Base-by-base conservation (phyloP, 164 flowering plant species). In the Akebia trifoliata region DNA sequence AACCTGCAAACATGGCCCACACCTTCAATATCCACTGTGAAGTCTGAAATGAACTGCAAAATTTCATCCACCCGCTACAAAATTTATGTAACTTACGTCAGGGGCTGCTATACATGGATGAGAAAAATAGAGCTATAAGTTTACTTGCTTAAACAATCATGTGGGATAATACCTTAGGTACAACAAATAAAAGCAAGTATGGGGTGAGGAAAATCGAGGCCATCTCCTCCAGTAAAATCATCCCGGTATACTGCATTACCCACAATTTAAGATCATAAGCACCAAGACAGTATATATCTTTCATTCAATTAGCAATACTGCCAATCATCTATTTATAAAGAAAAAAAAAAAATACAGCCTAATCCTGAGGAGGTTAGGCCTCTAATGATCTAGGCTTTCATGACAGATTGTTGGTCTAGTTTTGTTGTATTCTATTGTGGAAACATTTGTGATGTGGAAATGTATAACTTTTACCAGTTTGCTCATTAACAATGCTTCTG, bases 1-100 rank as follows among this genome's bases (percentile, higher is more conserved):
- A 50, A 85, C 99, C 99, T 88, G 89, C 99, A 94, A 57, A 94
- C 97, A 78, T 90, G 82, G 60, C 99, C 99, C 35, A 94, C 96
- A 17, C 99, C 99, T 69, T 90, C 95, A 67, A 94, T 72, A 56
- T 83, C 61, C 31, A 83, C 87, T 0, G 99, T 94, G 55, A 78
- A 90, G 61, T 90, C 91, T 29, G 82, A 69, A 61, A 94, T 86
- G 80, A 90, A 94, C 74, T 86, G 80, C 77, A 94, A 66, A 54
- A 94, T 88, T 55, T 83, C 90, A 73, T 88, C 87, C 62, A 94
- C 96, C 22, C 81, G 78, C 99, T 94, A 95, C 76, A 78, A 69
- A 39, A 45, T 39, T 15, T 55, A 50, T 9, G 54, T 4, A 36
- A 21, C 7, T 42, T 26, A 21, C 22, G 46, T 59, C 25, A 53